Evolutionary conservation across 768 basidiomycete genomes (phyloP).

Genomic region (Sutorius australiensis): DNA sequence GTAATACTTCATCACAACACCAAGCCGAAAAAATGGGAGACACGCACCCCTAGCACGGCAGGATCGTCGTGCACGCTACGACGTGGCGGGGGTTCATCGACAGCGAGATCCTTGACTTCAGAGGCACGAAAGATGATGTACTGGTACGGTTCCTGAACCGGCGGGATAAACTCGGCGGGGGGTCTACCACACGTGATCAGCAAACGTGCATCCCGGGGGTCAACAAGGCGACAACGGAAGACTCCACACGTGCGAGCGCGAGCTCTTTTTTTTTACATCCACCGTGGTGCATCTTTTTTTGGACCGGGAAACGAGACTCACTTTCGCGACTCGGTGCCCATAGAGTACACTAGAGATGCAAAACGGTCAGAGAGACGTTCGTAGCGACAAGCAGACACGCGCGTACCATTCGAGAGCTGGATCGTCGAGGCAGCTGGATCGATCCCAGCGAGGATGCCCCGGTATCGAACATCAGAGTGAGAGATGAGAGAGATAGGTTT

Average conservation of each 20-base stretch:
- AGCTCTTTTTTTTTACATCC: constrained; percentile 43
- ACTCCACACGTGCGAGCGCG: constrained; percentile 46
- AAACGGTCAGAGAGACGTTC: background rate
- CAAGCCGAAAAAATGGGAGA: constrained; percentile 3
- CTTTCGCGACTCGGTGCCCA: constrained; percentile 86
- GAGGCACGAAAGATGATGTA: constrained; percentile 91
- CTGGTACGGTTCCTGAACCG: constrained; percentile 77
- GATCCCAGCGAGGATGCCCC: constrained; percentile 83
- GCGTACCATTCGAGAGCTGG: constrained; percentile 76
- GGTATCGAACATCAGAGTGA: constrained; percentile 87
- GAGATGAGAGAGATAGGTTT: constrained; percentile 89
- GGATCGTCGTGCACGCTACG: constrained; percentile 80
- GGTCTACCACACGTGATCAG: constrained; percentile 46
- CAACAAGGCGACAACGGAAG: constrained; percentile 68
- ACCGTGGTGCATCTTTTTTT: constrained; percentile 34
- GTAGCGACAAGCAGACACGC: constrained; percentile 1
- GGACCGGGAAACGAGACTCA: constrained; percentile 33
- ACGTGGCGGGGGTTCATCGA: constrained; percentile 60
- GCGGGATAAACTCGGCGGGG: constrained; percentile 75
- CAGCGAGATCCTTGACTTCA: constrained; percentile 85
- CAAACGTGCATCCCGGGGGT: constrained; percentile 16
- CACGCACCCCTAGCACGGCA: constrained; percentile 73
- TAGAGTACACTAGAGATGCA: constrained; percentile 60
- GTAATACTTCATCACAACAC: constrained; percentile 40
- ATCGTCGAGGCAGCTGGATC: constrained; percentile 84